These are phyloP conservation scores for Adiantum capillusveneris DNA, from an alignment of 75 land plant species.

Conservation along the genomic window DNA sequence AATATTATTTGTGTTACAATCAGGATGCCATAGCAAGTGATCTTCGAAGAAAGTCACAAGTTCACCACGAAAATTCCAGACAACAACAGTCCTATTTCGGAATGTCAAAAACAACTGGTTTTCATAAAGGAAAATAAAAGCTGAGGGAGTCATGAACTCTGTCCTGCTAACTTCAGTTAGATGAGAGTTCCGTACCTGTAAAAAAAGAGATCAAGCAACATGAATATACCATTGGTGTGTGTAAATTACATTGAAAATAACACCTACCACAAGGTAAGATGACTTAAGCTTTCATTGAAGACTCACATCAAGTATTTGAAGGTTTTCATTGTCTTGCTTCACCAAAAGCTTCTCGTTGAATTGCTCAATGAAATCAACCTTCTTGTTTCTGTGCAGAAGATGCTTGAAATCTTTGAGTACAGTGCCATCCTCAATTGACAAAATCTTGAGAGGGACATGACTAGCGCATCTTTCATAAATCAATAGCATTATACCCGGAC, in stretches of 20 bases:
- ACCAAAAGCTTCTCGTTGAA: constrained; percentile 99
- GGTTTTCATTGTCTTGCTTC: constrained; percentile 97
- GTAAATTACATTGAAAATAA: neutral
- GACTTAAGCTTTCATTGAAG: too few relatives aligned
- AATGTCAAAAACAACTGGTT: constrained; percentile 89
- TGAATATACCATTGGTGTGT: neutral
- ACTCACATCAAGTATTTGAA: constrained; percentile 95
- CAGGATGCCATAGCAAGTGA: constrained; percentile 95
- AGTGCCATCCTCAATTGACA: constrained; percentile 97
- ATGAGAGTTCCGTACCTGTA: constrained; percentile 79
- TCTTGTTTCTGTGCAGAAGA: constrained; percentile 83
- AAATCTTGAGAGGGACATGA: constrained; percentile 87
- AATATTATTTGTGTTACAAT: constrained; percentile 95
- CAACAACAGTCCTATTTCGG: constrained; percentile 87
- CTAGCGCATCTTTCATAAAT: constrained; percentile 57
- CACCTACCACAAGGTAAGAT: too few relatives aligned
- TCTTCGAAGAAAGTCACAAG: constrained; percentile 98
- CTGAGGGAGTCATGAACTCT: constrained; percentile 95
- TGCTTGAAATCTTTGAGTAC: constrained; percentile 84
- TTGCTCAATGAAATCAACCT: constrained; percentile 90
- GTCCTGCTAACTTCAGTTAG: constrained; percentile 84
- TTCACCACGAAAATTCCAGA: constrained; percentile 97
- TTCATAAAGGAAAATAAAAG: constrained; percentile 90
- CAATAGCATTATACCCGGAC: constrained; percentile 94
- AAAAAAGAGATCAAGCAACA: neutral